Base-by-base conservation (phyloP, 371 early-diverging fungal species). In the Pancytospora philotis region DNA sequence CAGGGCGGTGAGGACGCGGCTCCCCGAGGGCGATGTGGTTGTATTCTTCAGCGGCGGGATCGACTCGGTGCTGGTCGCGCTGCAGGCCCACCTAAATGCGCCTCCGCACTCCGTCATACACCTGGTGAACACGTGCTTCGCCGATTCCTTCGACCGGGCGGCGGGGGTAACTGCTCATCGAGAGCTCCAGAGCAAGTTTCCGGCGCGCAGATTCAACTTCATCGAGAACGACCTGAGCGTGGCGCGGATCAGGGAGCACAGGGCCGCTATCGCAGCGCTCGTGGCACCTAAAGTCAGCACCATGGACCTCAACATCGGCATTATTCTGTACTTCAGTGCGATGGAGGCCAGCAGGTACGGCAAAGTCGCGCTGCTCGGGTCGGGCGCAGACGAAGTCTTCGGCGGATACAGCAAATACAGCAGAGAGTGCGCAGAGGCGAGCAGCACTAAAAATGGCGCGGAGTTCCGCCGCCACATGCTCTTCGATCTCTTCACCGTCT, bases 381-480 rank as follows among this genome's bases (percentile, higher is more conserved):
- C 70, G 31, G 76, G 76, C 22, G 76, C 76, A 10, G 76, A 76
- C 64, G 76, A 76, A 66, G 16, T 76, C 27, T 76, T 76, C 60
- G 69, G 76, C 13, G 76, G 76, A 34, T 76, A 76, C 57, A 57
- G 41, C 32, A 73, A 66, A 51, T 73, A 73, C 59, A 67, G 19
- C 27, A 66, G 39, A 38, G 32, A 39, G 3, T 60, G 1, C 27
- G 28, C 2, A 16, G 13, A 53, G 1, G 30, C 41, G 4, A 22
- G 10, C 1, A 1, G 22, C 13, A 68, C 61, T 2, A 34, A 13
- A 48, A 39, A n/a, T 10, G 10, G 6, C 27, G 4, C 60, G 0
- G 25, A 41, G 3, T 61, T 36, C 19, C 55, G 68, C 49, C 28
- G 30, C 2, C 41, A 57, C 2, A 72, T 72, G 68, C 41, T 73